Evolutionary conservation across 192 early-diverging fungal species (phyloP).

Genomic region (Funneliformis mosseae): DNA sequence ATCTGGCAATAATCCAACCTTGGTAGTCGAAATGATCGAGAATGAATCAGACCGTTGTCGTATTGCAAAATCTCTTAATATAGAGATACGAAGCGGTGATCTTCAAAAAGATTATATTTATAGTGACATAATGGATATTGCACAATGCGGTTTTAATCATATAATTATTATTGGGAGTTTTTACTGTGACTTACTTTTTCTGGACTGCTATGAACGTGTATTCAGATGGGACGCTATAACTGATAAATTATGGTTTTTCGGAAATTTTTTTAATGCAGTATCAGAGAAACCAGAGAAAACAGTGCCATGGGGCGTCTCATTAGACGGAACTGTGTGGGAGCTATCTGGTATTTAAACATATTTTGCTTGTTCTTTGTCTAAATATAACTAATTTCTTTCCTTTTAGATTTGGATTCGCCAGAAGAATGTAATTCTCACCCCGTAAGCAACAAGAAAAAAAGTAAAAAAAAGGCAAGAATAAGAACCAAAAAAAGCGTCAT

Average conservation of each 20-base stretch:
- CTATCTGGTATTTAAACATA: neutral
- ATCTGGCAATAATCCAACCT: neutral
- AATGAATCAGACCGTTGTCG: neutral
- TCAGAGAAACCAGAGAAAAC: neutral
- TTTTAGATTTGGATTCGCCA: too few species aligned
- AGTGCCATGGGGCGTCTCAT: neutral
- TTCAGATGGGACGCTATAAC: neutral
- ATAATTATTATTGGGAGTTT: neutral
- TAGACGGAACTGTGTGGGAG: neutral
- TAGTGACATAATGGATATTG: neutral
- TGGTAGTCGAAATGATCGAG: neutral
- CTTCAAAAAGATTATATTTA: neutral
- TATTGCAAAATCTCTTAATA: neutral
- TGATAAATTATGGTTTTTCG: neutral
- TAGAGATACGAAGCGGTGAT: neutral
- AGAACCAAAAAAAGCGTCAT: too few species aligned
- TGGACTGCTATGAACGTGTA: neutral
- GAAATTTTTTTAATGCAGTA: neutral
- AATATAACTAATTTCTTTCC: too few species aligned
- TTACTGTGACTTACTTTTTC: neutral
- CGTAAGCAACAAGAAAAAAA: slow-evolving; percentile 2
- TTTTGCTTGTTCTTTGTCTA: too few species aligned
- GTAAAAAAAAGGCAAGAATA: slow-evolving; percentile 18
- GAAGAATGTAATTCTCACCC: slow-evolving; percentile 2
- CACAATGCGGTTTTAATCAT: neutral